A percentile compares a stretch with the other conserved stretches of the same genome.
phyloP scores from a whole-genome alignment of 163 green algal genomes.

The Dunaliella salina region DNA sequence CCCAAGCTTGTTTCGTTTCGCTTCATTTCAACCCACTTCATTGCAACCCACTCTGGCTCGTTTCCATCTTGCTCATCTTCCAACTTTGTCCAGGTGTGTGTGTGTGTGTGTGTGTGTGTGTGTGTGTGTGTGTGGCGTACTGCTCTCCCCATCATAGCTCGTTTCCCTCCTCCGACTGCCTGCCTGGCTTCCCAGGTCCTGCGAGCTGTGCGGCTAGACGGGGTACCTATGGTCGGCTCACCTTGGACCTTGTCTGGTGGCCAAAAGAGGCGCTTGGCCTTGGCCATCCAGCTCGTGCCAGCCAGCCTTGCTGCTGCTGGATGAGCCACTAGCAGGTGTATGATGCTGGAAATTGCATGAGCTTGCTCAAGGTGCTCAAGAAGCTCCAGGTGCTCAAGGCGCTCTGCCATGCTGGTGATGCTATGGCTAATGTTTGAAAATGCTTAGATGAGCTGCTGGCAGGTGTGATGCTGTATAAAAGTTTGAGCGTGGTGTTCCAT shows the following conservation, averaged over 20 bases:
- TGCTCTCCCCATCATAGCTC: too few relatives aligned
- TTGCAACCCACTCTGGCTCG: too few relatives aligned
- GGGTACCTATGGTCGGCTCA: slow-evolving; percentile 56
- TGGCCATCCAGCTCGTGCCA: slow-evolving; percentile 84
- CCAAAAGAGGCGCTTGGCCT: slow-evolving; percentile 87
- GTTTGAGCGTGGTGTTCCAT: neutral
- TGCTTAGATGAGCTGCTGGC: slow-evolving; percentile 94
- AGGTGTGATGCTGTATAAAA: slow-evolving; percentile 7
- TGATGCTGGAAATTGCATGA: neutral
- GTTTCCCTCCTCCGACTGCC: too few relatives aligned
- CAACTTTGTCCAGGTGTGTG: too few relatives aligned
- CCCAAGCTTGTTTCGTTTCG: too few relatives aligned
- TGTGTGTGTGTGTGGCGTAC: too few relatives aligned
- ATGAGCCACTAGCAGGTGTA: slow-evolving; percentile 86
- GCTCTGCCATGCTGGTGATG: slow-evolving; percentile 76
- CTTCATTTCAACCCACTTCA: too few relatives aligned
- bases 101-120: too few relatives aligned
- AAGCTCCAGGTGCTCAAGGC: slow-evolving; percentile 85
- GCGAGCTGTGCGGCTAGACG: slow-evolving; percentile 56
- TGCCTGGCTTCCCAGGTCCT: slow-evolving; percentile 40
- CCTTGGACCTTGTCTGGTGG: slow-evolving; percentile 72
- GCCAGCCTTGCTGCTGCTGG: slow-evolving; percentile 80
- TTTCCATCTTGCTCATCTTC: too few relatives aligned
- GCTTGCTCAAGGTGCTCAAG: slow-evolving; percentile 56
- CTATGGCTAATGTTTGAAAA: too few relatives aligned